phyloP scores from a whole-genome alignment of 2,329 filamentous ascomycete species.

The Pestalotiopsis sp. region DNA sequence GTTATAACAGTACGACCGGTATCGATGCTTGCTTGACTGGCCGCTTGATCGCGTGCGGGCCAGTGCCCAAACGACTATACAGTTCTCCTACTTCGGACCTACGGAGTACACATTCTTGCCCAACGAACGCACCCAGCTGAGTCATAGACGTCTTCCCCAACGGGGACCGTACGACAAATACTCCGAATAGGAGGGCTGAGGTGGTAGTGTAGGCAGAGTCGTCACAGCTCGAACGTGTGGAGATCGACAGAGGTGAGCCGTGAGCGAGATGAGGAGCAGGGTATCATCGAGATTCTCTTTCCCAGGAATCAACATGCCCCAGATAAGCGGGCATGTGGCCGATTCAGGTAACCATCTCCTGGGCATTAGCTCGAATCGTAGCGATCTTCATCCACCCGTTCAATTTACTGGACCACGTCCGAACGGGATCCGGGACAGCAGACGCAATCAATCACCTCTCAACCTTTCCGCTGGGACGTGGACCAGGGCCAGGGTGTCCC shows the following conservation, averaged over 20 bases:
- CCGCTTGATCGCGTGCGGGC: too few species aligned
- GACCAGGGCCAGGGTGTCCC: background rate
- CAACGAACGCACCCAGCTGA: background rate
- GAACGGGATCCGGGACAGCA: constrained; percentile 3
- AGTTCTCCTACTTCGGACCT: too few species aligned
- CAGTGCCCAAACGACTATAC: too few species aligned
- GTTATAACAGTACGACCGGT: too few species aligned
- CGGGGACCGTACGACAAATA: background rate
- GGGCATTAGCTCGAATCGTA: constrained; percentile 1
- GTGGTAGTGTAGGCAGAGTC: background rate
- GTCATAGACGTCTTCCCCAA: background rate
- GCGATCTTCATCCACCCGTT: constrained; percentile 10
- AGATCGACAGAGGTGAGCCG: background rate
- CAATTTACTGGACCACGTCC: constrained; percentile 11
- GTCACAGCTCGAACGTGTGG: constrained; percentile 3
- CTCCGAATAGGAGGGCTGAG: background rate
- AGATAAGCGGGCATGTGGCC: constrained; percentile 13
- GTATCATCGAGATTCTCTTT: constrained; percentile 12
- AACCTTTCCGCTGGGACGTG: constrained; percentile 14
- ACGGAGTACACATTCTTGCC: background rate
- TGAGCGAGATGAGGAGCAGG: constrained; percentile 10
- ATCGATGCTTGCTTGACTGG: too few species aligned
- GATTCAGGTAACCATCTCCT: constrained; percentile 9
- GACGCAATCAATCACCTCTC: constrained; percentile 14
- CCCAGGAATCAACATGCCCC: constrained; percentile 9